Evolutionary conservation across 2,329 filamentous ascomycete genomes (phyloP).

Genomic region (Pseudogymnoascus sp.): DNA sequence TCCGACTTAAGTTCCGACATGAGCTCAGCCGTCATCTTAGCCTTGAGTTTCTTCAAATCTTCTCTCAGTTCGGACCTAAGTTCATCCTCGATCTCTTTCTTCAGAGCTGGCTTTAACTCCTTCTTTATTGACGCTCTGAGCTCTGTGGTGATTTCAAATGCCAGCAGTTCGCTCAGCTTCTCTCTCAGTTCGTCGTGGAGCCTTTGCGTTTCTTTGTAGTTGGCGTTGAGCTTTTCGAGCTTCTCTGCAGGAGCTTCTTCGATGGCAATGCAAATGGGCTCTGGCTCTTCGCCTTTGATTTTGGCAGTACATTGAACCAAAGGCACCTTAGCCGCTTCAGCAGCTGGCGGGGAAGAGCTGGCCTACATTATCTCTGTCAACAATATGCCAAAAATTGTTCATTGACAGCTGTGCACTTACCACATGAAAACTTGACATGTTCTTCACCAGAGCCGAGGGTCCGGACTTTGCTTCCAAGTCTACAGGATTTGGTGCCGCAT

Average conservation of each 20-base stretch:
- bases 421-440: background rate
- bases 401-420: background rate
- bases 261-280: background rate
- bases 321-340: background rate
- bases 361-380: background rate
- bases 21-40: background rate
- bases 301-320: background rate
- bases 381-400: background rate
- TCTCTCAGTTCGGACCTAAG: background rate
- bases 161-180: background rate
- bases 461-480: background rate
- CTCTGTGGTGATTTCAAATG: background rate
- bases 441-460: background rate
- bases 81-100: background rate
- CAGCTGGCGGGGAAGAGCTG: background rate
- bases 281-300: background rate
- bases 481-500: background rate
- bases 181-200: background rate
- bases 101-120: background rate
- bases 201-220: background rate
- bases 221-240: background rate
- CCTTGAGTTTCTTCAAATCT: background rate
- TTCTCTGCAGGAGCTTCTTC: background rate
- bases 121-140: background rate
- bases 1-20: background rate